Evolutionary conservation across 768 basidiomycete species (phyloP), one percentile per base, ranked within the genome.

Genomic region (Lactarius tabidus): DNA sequence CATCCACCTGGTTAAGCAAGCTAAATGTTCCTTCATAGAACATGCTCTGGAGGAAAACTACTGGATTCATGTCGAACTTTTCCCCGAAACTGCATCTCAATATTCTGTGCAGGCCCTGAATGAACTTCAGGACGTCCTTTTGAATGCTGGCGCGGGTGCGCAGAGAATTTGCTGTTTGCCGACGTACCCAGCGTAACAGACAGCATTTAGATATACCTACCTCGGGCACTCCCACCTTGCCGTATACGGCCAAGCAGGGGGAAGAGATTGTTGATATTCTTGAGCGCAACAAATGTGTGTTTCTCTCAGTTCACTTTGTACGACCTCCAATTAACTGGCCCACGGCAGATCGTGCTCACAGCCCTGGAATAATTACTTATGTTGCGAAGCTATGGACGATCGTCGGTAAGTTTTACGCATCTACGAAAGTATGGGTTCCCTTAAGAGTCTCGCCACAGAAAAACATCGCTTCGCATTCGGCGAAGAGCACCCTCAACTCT

Each of bases 11-110:
- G 8, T 7, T 3, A 14, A n/a, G n/a, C 10, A 2, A 20, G 3
- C 54, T 31, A n/a, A 55, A 15, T 2, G 33, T 55, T n/a, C 9
- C 18, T 5, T 12, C n/a, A 1, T 7, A 55, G 54, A 33, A 35
- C 31, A 55, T 35, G 9, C 41, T 18, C 20, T 66, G 33, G 57
- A 66, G 18, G 65, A 66, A 28, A 66, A 66, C 26, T 66, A 66
- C 28, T 66, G 61, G 65, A 52, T 15, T 8, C 65, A 66, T 12
- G 57, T 66, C 5, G 65, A 54, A 17, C 53, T 66, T 60, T 66
- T 66, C 41, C 65, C 61, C 10, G 51, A 41, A 14, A 41, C 57
- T 9, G 60, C 57, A 0, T 29, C 41, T 1, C 39, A 38, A 29
- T 59, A 66, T 45, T n/a, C 60, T 36, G 3, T 14, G 8, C 18